Base-by-base conservation (phyloP, 1,139 yeast genomes). In the Diutina pseudorugosa region DNA sequence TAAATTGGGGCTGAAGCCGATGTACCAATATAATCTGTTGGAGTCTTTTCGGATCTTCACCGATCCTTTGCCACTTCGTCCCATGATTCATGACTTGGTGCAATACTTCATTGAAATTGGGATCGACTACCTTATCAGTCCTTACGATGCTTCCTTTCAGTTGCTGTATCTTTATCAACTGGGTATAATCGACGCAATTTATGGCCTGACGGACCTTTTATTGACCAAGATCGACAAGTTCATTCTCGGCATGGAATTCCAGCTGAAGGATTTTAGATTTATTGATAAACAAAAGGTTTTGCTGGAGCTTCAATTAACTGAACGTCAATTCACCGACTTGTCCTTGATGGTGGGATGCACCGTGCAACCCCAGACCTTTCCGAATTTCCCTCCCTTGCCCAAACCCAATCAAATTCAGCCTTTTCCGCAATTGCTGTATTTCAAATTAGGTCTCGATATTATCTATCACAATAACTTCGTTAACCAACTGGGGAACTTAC, bases 141-240 rank as follows among this genome's bases (percentile, higher is more conserved):
- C 98, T 1, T 90, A 83, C 62, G 77, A 83, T 53, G 81, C 97
- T 0, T 82, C 90, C 65, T 80, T 86, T 53, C 98, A 93, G 66
- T 72, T 93, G 59, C 80, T 88, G 9, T 89, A 88, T 61, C 70
- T 91, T 60, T 72, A 77, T 57, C 76, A 75, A 53, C 74, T 70
- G 51, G 73, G 71, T 2, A 66, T 75, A 47, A 78, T 91, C 53
- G 95, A 91, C 65, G 82, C 87, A 1, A 79, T 91, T 42, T 89
- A 82, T 65, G 95, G 95, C 1, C 85, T 96, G 9, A 83, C 91
- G 1, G 98, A 93, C 60, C 74, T 83, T 50, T 69, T 91, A 51
- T 71, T 91, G 63, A 73, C 79, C 16, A 68, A 71, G 43, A 76
- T 86, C 44, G 94, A 85, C 56, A 85, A 80, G 59, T 82, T 89